Base-by-base conservation (phyloP, 139 green algal genomes). In the Edaphochlamys debaryana region DNA sequence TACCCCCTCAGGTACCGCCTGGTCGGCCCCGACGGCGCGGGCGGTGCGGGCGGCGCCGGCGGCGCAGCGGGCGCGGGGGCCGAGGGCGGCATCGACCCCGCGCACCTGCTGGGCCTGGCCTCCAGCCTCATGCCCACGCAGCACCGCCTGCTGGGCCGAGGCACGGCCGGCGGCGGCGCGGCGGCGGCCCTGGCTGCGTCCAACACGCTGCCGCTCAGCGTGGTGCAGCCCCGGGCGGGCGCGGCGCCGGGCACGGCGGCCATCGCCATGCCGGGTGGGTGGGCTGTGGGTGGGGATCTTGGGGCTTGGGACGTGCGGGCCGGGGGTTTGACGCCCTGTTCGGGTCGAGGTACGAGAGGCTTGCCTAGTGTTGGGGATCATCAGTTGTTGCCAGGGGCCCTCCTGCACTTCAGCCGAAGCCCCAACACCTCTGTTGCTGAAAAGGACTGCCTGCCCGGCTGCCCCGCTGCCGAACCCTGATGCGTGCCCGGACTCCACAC, bases 91-190 rank as follows among this genome's bases (percentile, higher is more conserved):
- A 2, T 67, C 41, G 32, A 72, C 42, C 32, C 68, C 63, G 58
- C 60, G 37, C 42, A 79, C 66, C 79, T 87, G 58, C 60, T 80
- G 34, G 42, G 41, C 38, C 30, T 85, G 25, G 74, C 67, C 7
- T 62, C 41, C n/a, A 64, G 68, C 32, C 74, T 89, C 20, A 71
- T 89, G 80, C 80, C 80, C 25, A 45, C 60, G 32, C 85, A 89
- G 82, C 85, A 90, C 79, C 75, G 88, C 6, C 72, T 90, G 41
- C 48, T 75, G 63, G 45, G 52, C 27, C 56, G 73, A 37, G 66
- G 29, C 56, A n/a, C 36, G 30, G 40, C 50, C 5, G 27, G 50
- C 25, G 63, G 34, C 5, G 45, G 64, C 20, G 77, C 77, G 41
- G 40, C 77, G 29, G 64, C 48, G 45, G 63, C 77, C 42, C 77